Conservation (phyloP, 495 filamentous ascomycete species). For the Ascodesmis nigricans region DNA sequence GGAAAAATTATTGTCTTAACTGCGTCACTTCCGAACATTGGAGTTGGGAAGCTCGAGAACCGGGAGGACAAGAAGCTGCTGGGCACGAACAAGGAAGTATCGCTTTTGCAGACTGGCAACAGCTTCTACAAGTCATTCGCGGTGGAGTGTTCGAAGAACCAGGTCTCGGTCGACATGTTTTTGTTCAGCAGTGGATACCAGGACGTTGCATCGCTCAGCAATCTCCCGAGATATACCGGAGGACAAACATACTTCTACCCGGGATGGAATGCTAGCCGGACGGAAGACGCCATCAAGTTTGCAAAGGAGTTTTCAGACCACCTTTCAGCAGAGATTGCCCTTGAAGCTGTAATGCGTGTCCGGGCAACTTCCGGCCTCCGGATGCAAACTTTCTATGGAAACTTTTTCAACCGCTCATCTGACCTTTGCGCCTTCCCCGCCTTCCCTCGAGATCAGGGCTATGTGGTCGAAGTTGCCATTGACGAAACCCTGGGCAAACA, state of each 20-base stretch:
- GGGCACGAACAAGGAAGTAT: conserved; percentile 77
- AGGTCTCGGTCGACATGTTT: conserved; percentile 99
- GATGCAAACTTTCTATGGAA: conserved; percentile 96
- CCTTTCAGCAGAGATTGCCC: conserved; percentile 79
- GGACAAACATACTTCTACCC: conserved; percentile 98
- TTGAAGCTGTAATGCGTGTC: conserved; percentile 90
- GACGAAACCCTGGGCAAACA: conserved; percentile 85
- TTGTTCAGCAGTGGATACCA: conserved; percentile 93
- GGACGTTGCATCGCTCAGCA: conserved; percentile 87
- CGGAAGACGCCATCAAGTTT: conserved; percentile 93
- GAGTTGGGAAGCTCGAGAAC: conserved; percentile 75
- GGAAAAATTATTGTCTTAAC: conserved; percentile 86
- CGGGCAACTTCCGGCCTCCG: conserved; percentile 83
- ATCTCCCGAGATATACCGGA: conserved; percentile 84
- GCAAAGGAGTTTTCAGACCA: conserved; percentile 91
- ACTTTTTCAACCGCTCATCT: conserved; percentile 95
- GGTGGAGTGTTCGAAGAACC: conserved; percentile 94
- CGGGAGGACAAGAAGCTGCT: conserved; percentile 92
- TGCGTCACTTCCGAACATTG: conserved; percentile 74
- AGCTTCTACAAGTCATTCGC: conserved; percentile 99
- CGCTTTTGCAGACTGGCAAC: conserved; percentile 70
- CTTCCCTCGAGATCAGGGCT: conserved; percentile 89
- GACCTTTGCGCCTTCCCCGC: conserved; percentile 96
- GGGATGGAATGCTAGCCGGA: conserved; percentile 82
- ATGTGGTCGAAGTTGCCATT: conserved; percentile 97